Evolutionary conservation across 139 green algal species (phyloP), one percentile per base, ranked within the genome.

Genomic region (Auxenochlorella protothecoides): DNA sequence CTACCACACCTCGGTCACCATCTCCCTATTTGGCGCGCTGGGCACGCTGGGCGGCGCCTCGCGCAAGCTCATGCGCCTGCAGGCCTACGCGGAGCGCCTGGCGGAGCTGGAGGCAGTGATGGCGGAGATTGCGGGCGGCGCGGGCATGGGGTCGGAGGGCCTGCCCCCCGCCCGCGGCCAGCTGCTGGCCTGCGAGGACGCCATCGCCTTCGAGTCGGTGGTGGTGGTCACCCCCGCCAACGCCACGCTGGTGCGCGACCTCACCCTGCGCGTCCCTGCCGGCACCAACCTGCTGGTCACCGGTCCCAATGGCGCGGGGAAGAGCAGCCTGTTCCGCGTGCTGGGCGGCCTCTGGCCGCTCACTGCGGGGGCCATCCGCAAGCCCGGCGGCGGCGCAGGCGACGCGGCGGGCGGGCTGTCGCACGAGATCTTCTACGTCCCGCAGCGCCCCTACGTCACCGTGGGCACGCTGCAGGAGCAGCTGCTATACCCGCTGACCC

Each of bases 251-350:
- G 86, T 84, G 53, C 69, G 62, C 44, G 79, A 83, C 62, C 71
- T 92, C 7, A 82, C 73, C 4, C 74, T 92, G 52, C 66, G 72
- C 6, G 83, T 92, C 53, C 76, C 88, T 2, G n/a, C 55, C 4
- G 87, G 87, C 55, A 86, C 80, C 67, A 92, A 92, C 80, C 81
- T 92, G 70, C 84, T 92, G 59, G 89, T 92, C 59, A 92, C 87
- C 3, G 87, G 84, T 6, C 85, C 85, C 59, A 88, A 89, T 74
- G 85, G 84, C 55, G 78, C 79, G 55, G 81, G 83, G 67, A 91
- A 91, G 69, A 78, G 57, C 56, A 81, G 68, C 69, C 78, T 91
- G 67, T 91, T 91, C 74, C 66, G 85, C 4, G 85, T 90, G 6
- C 78, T 90, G 52, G 85, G 85, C 16, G 85, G 85, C 52, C 76